Percentiles rank a stretch among this genome's conserved stretches.
These are phyloP conservation scores for Metrosideros polymorpha DNA, from an alignment of 441 rosid genomes.

Conservation along the genomic window DNA sequence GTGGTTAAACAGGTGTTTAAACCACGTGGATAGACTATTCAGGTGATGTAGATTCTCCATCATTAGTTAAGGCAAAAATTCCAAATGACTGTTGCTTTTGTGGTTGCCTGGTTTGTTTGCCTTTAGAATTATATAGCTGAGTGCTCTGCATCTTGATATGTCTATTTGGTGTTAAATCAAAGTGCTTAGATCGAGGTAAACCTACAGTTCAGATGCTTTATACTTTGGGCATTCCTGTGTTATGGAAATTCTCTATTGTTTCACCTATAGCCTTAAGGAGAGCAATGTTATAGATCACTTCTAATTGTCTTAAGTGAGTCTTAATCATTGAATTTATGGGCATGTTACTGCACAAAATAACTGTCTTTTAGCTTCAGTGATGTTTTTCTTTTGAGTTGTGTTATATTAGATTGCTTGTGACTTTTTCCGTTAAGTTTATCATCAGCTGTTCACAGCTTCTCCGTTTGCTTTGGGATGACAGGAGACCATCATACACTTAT, in stretches of 20 bases:
- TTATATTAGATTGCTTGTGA: background rate
- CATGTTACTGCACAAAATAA: background rate
- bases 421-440: background rate
- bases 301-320: background rate
- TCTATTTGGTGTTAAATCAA: background rate
- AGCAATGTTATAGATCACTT: background rate
- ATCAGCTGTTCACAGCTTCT: background rate
- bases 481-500: background rate
- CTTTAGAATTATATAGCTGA: background rate
- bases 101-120: background rate
- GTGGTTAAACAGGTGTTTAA: background rate
- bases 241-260: background rate
- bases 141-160: background rate
- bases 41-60: background rate
- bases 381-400: background rate
- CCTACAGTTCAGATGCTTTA: background rate
- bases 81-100: background rate
- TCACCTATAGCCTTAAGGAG: background rate
- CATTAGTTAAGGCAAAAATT: background rate
- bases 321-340: background rate
- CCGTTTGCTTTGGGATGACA: background rate
- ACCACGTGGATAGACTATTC: background rate
- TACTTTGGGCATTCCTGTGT: background rate
- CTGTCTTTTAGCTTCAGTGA: background rate
- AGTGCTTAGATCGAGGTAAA: background rate